A percentile compares a stretch with the other conserved stretches of the same genome.
Conservation (phyloP, 768 basidiomycete genomes). For the Basidioascus undulatus region DNA sequence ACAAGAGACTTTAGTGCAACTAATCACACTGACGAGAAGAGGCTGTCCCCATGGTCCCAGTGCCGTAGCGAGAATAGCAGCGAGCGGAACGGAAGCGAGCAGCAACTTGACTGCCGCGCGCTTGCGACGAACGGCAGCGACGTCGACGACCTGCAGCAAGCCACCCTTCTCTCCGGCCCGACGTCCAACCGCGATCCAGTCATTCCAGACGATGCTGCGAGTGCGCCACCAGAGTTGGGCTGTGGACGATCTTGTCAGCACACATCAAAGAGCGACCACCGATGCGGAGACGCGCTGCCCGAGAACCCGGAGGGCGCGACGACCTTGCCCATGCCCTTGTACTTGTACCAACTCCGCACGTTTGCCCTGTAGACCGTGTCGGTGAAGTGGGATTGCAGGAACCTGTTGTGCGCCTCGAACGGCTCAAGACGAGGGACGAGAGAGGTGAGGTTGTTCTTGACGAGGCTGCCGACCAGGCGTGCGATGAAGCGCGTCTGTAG, state of each 20-base stretch:
- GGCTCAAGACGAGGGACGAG: conserved; percentile 3
- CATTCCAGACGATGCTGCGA: conserved; percentile 5
- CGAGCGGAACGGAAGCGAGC: no score
- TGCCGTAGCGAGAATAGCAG: no score
- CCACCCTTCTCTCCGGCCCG: no score
- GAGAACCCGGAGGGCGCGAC: conserved; percentile 6
- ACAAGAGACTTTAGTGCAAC: no score
- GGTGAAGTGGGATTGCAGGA: not conserved
- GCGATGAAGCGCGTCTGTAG: conserved; percentile 5
- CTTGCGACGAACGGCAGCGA: no score
- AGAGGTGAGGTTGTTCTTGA: conserved; percentile 4
- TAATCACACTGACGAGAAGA: no score
- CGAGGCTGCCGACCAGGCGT: conserved; percentile 4
- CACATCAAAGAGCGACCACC: no score
- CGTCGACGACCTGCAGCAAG: no score
- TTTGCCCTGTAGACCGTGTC: not conserved
- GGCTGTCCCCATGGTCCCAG: no score
- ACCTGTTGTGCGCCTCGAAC: conserved; percentile 3
- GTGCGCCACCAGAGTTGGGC: conserved; percentile 6
- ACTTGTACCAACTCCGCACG: conserved; percentile 6
- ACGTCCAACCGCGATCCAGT: no score
- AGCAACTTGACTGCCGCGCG: no score
- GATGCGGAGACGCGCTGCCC: conserved; percentile 1
- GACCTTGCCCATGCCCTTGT: conserved; percentile 2
- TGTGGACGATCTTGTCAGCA: not conserved